Evolutionary conservation across 768 basidiomycete species (phyloP), one percentile per base, ranked within the genome.

Genomic region (Kwoniella mangroviensis): DNA sequence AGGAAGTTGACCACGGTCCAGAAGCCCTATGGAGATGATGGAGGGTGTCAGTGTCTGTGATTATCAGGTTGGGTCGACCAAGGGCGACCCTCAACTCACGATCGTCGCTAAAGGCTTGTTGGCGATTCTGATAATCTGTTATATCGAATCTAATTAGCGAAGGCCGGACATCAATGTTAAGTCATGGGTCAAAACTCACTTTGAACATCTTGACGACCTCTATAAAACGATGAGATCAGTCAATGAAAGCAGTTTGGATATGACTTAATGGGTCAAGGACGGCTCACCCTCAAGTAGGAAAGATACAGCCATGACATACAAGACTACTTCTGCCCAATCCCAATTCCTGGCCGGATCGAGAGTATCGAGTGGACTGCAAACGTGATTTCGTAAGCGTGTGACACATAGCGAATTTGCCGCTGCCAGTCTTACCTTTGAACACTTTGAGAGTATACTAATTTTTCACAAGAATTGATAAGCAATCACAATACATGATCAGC

Each of bases 241-340:
- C 34, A 51, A 26, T 24, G 3, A 24, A 22, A 10, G 21, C 52
- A 22, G n/a, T 21, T 24, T 43, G 53, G 34, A 34, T 12, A 45
- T 13, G 10, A 2, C 10, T 22, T n/a, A 22, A 12, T n/a, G 40
- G 13, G 5, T 2, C 7, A 26, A 3, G 40, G 63, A 61, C 52
- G 11, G 78, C 85, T 69, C 75, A 91, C 93, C 91, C 88, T 97
- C 94, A 55, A 92, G 77, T 19, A 88, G 85, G 71, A 94, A 94
- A 0, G 94, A 86, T 12, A 93, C 76, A 0, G 89, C 87, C 88
- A 97, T 87, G 49, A 89, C 76, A 79, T 98, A 98, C 28, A 98
- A 85, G 11, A 89, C 76, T 62, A 89, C 83, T 83, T 98, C 95
- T 90, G 91, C 97, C 55, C 78, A 84, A 78, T 96, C 94, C 24